These are phyloP conservation scores for Acer negundo DNA, from an alignment of 345 rosid species.

Conservation along the genomic window DNA sequence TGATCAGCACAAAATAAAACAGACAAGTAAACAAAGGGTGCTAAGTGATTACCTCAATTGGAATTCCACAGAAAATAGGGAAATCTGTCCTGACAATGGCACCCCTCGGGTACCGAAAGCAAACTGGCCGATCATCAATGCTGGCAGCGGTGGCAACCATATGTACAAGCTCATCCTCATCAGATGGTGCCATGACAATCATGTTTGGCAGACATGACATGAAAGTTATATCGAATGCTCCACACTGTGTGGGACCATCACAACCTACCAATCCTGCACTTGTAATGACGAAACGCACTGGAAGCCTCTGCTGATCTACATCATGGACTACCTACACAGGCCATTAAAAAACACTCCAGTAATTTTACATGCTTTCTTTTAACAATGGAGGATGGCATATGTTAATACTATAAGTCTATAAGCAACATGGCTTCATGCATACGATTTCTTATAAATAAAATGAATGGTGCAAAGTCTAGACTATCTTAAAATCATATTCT, in stretches of 20 bases:
- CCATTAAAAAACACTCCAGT: conserved; percentile 12
- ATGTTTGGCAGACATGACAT: conserved; percentile 97
- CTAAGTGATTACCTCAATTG: conserved; percentile 60
- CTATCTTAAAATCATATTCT: not conserved
- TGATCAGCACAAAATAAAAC: not conserved
- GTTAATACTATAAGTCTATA: not conserved
- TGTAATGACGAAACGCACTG: conserved; percentile 85
- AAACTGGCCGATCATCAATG: conserved; percentile 72
- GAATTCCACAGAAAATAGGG: conserved; percentile 51
- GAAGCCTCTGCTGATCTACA: conserved; percentile 84
- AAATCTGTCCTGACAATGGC: conserved; percentile 53
- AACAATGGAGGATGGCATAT: not conserved
- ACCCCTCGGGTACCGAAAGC: conserved; percentile 92
- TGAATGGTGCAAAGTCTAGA: not conserved
- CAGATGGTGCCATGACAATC: conserved; percentile 95
- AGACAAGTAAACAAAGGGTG: conserved; percentile 3
- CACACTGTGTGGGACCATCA: conserved; percentile 82
- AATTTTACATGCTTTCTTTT: conserved; percentile 11
- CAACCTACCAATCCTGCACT: conserved; percentile 94
- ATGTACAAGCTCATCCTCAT: conserved; percentile 80
- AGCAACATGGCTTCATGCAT: not conserved
- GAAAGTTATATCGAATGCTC: conserved; percentile 88
- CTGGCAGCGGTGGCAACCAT: conserved; percentile 90
- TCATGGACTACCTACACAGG: conserved; percentile 74
- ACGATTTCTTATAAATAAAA: not conserved